A percentile compares a stretch with the other conserved stretches of the same genome.
phyloP scores from a whole-genome alignment of 495 filamentous ascomycete species.

The Aspergillus panamensis region DNA sequence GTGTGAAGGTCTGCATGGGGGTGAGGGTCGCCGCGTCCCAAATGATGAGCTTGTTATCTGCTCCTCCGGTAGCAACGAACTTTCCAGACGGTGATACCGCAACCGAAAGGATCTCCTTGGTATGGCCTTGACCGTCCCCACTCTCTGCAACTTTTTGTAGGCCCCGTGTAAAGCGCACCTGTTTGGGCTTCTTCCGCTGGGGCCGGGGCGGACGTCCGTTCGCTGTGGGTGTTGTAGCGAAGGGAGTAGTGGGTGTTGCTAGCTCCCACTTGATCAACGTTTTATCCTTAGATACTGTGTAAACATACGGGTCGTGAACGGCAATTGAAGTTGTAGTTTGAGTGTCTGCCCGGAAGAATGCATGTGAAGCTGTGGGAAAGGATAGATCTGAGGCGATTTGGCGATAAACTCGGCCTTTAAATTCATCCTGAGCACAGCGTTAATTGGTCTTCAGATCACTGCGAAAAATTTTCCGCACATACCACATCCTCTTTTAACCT shows the following conservation, averaged over 20 bases:
- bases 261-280: constrained; percentile 85
- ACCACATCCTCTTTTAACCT: constrained; percentile 83
- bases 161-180: constrained; percentile 63
- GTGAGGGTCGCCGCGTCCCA: constrained; percentile 78
- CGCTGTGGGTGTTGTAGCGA: constrained; percentile 27
- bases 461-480: constrained; percentile 28
- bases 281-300: constrained; percentile 83
- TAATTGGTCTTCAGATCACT: constrained; percentile 4
- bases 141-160: constrained; percentile 58
- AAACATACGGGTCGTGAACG: constrained; percentile 70
- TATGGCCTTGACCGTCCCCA: constrained; percentile 68
- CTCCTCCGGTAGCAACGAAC: constrained; percentile 85
- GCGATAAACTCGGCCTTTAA: constrained; percentile 85
- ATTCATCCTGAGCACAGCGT: constrained; percentile 57
- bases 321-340: constrained; percentile 76
- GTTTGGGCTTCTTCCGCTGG: constrained; percentile 66
- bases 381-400: constrained; percentile 66
- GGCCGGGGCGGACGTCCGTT: constrained; percentile 59
- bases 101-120: constrained; percentile 70
- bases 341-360: constrained; percentile 72
- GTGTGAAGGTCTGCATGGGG: constrained; percentile 77
- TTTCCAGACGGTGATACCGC: constrained; percentile 85
- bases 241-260: constrained; percentile 33
- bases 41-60: constrained; percentile 75
- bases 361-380: constrained; percentile 58